These are phyloP conservation scores for Leptomonas pyrrhocoris DNA, from an alignment of 208 protist genomes.

Conservation along the genomic window DNA sequence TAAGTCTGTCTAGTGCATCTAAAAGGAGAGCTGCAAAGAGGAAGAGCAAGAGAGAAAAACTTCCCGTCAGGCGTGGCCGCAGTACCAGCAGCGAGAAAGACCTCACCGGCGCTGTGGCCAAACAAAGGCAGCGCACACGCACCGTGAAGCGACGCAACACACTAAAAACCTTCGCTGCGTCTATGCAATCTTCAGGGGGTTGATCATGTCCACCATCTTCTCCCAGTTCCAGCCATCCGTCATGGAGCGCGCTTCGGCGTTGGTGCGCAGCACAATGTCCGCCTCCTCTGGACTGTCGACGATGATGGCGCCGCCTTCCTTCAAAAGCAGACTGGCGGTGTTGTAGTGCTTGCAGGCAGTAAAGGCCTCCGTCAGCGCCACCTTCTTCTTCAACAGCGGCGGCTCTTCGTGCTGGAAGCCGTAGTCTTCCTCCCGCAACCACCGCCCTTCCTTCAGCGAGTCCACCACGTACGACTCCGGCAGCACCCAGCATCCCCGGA, in stretches of 20 bases:
- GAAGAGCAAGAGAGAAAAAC: background rate
- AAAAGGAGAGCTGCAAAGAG: background rate
- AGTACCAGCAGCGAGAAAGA: too few species aligned
- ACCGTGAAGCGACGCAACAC: too few species aligned
- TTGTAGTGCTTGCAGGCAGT: constrained; percentile 69
- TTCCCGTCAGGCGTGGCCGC: background rate
- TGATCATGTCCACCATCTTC: constrained; percentile 80
- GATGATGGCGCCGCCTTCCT: constrained; percentile 73
- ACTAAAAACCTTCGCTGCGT: background rate
- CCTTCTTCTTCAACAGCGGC: constrained; percentile 69
- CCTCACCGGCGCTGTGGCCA: too few species aligned
- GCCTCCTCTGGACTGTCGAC: constrained; percentile 42
- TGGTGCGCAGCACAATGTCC: constrained; percentile 84
- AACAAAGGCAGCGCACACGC: too few species aligned
- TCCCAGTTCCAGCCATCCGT: constrained; percentile 73
- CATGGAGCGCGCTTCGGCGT: constrained; percentile 44
- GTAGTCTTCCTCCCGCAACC: constrained; percentile 72
- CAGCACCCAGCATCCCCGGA: constrained; percentile 88
- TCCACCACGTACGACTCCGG: constrained; percentile 75
- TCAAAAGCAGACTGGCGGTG: constrained; percentile 65
- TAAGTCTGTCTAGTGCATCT: background rate
- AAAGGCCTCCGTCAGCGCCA: constrained; percentile 74
- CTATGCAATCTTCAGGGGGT: constrained; percentile 70
- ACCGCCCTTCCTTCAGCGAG: constrained; percentile 53
- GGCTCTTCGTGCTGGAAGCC: constrained; percentile 86